Conservation (phyloP, 2,329 filamentous ascomycete species). For the Beauveria scarabaeidicola region DNA sequence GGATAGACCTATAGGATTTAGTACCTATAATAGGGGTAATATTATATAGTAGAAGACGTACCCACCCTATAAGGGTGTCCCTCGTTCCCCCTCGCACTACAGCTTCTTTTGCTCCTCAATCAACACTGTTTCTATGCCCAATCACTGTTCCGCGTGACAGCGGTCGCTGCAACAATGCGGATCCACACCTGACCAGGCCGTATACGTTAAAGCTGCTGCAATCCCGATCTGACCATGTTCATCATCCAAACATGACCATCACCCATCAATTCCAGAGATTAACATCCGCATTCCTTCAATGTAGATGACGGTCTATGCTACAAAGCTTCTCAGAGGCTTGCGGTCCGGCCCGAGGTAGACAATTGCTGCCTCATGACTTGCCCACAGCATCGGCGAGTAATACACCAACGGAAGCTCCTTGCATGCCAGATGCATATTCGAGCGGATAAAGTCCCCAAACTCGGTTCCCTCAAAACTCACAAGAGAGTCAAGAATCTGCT, state of each 20-base stretch:
- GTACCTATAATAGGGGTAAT: no score
- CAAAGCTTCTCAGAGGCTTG: slow-evolving; percentile 13
- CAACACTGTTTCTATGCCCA: no score
- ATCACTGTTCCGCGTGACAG: no score
- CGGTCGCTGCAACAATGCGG: no score
- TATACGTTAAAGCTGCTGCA: no score
- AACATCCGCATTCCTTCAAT: neutral
- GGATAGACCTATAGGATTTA: no score
- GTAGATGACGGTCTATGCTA: neutral
- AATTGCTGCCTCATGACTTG: slow-evolving; percentile 18
- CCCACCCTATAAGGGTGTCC: no score
- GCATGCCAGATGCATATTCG: slow-evolving; percentile 17
- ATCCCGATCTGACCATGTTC: neutral
- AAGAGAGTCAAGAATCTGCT: slow-evolving; percentile 17
- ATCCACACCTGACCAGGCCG: no score
- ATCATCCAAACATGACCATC: neutral
- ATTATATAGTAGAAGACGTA: no score
- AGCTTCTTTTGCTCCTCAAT: no score
- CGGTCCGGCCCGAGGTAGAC: slow-evolving; percentile 19
- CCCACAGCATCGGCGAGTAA: slow-evolving; percentile 18
- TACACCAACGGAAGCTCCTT: slow-evolving; percentile 20
- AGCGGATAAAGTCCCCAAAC: slow-evolving; percentile 18
- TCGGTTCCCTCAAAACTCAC: neutral
- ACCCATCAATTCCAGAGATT: neutral
- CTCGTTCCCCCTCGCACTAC: no score